Evolutionary conservation across 2,329 filamentous ascomycete species (phyloP).

Genomic region (Xylaria sp.): DNA sequence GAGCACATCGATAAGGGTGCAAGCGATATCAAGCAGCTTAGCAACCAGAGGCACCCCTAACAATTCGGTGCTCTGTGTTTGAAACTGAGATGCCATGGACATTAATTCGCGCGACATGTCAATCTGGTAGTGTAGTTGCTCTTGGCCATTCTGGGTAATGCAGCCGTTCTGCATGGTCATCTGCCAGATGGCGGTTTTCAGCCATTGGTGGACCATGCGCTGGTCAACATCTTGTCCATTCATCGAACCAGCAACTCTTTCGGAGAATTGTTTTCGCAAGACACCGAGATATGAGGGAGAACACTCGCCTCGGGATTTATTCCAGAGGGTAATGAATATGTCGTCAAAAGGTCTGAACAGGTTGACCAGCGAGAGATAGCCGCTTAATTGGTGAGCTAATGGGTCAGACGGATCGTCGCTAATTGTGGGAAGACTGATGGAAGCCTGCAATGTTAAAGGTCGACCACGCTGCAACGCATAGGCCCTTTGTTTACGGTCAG

Average conservation of each 20-base stretch:
- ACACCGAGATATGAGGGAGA: conserved; percentile 50
- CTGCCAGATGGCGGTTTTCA: conserved; percentile 60
- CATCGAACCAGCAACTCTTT: conserved; percentile 48
- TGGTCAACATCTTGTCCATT: conserved; percentile 51
- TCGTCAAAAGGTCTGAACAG: conserved; percentile 65
- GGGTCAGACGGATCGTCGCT: conserved; percentile 56
- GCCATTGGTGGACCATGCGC: conserved; percentile 57
- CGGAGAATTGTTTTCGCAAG: conserved; percentile 58
- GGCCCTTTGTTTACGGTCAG: conserved; percentile 40
- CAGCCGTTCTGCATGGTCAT: conserved; percentile 52
- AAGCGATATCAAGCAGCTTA: conserved; percentile 73
- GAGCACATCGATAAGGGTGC: conserved; percentile 67
- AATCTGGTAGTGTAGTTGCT: conserved; percentile 56
- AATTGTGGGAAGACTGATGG: conserved; percentile 59
- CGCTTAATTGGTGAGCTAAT: conserved; percentile 46
- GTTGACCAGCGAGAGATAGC: conserved; percentile 56
- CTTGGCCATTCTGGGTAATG: conserved; percentile 42
- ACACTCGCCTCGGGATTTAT: conserved; percentile 55
- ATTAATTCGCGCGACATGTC: conserved; percentile 59
- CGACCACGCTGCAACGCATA: conserved; percentile 67
- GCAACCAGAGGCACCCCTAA: conserved; percentile 73
- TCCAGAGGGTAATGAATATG: conserved; percentile 59
- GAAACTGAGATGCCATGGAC: conserved; percentile 65
- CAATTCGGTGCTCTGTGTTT: conserved; percentile 66
- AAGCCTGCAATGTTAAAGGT: conserved; percentile 64